Evolutionary conservation across 2,329 filamentous ascomycete species (phyloP).

Genomic region (Neofusicoccum umdonicola): DNA sequence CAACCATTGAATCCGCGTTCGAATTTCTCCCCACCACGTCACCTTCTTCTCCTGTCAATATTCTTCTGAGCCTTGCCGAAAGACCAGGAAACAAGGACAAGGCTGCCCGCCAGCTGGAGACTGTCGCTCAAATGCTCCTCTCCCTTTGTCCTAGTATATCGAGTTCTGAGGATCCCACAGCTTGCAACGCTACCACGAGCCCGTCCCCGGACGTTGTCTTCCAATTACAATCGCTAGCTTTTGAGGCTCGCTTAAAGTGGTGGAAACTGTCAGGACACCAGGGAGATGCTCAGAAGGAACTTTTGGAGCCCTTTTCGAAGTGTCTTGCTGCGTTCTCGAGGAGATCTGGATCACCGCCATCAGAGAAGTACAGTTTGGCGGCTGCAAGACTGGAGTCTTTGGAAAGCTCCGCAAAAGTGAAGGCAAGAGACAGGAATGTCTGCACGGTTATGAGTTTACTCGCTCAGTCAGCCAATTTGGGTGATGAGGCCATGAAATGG

Average conservation of each 20-base stretch:
- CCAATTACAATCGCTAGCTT: slow-evolving; percentile 62
- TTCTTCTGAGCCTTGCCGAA: slow-evolving; percentile 53
- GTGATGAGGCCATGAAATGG: slow-evolving; percentile 36
- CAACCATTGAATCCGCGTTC: slow-evolving; percentile 57
- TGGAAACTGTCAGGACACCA: slow-evolving; percentile 63
- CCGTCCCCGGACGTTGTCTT: slow-evolving; percentile 59
- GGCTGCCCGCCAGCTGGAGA: slow-evolving; percentile 64
- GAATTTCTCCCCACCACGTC: slow-evolving; percentile 55
- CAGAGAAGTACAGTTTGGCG: slow-evolving; percentile 42
- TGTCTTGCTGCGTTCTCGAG: slow-evolving; percentile 62
- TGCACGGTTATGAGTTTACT: slow-evolving; percentile 29
- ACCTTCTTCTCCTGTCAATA: slow-evolving; percentile 56
- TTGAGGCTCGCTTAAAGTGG: slow-evolving; percentile 62
- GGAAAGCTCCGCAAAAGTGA: neutral
- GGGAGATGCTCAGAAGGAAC: slow-evolving; percentile 61
- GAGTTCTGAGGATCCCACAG: slow-evolving; percentile 58
- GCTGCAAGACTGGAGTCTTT: neutral
- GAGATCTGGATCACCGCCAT: slow-evolving; percentile 41
- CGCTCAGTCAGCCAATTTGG: slow-evolving; percentile 33
- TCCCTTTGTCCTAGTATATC: slow-evolving; percentile 67
- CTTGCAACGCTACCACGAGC: slow-evolving; percentile 54
- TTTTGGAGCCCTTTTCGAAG: slow-evolving; percentile 63
- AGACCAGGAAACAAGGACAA: slow-evolving; percentile 54
- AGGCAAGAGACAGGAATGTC: slow-evolving; percentile 15
- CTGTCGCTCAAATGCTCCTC: slow-evolving; percentile 63